Conservation (phyloP, 1,139 yeast genomes). For the Kurtzmaniella quercitrusa region DNA sequence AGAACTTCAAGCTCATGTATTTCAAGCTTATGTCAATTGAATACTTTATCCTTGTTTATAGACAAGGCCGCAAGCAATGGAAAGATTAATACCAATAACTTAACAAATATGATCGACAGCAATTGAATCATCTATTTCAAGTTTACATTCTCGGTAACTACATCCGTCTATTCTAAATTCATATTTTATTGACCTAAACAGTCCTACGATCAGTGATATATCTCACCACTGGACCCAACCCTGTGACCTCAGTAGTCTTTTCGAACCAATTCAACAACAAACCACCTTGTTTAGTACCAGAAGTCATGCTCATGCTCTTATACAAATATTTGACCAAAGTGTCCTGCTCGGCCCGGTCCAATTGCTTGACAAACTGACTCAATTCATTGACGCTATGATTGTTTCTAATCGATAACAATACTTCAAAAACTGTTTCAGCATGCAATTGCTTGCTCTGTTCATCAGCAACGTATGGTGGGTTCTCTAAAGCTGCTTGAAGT, state of each 20-base stretch:
- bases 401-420: slow-evolving; percentile 71
- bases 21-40: too few relatives aligned
- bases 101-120: too few relatives aligned
- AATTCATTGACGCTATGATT: slow-evolving; percentile 54
- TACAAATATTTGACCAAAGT: slow-evolving; percentile 80
- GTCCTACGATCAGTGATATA: slow-evolving; percentile 83
- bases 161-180: too few relatives aligned
- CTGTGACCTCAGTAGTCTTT: slow-evolving; percentile 77
- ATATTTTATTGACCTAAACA: slow-evolving; percentile 32
- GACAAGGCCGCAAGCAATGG: too few relatives aligned
- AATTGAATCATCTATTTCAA: too few relatives aligned
- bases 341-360: slow-evolving; percentile 67
- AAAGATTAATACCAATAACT: too few relatives aligned
- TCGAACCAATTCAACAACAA: slow-evolving; percentile 88
- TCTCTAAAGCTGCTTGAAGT: slow-evolving; percentile 55
- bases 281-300: slow-evolving; percentile 86
- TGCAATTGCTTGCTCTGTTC: slow-evolving; percentile 49
- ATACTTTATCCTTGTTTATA: too few relatives aligned
- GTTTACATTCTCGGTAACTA: too few relatives aligned
- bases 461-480: slow-evolving; percentile 82
- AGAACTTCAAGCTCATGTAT: too few relatives aligned
- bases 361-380: slow-evolving; percentile 51
- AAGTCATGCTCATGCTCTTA: slow-evolving; percentile 73
- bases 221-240: slow-evolving; percentile 86
- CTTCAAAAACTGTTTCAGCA: slow-evolving; percentile 62